A percentile compares a stretch with the other conserved stretches of the same genome.
phyloP scores from a whole-genome alignment of 768 basidiomycete genomes.

The Serendipita sp. region DNA sequence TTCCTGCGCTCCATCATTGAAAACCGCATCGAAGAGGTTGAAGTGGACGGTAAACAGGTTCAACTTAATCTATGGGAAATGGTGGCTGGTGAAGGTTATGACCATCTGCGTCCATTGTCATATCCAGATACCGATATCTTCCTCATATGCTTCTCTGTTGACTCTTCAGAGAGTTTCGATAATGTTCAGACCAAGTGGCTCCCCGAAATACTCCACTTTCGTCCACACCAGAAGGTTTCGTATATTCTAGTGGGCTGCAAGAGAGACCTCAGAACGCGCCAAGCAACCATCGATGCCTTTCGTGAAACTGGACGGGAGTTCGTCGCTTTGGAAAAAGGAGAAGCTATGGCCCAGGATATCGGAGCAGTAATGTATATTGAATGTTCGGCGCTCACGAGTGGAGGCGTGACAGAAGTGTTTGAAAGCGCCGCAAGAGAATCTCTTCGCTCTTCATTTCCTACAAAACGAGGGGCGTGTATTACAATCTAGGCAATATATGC shows the following conservation, averaged over 20 bases:
- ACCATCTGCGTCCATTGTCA: no score
- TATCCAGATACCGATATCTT: no score
- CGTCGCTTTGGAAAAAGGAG: constrained; percentile 10
- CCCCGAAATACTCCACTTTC: constrained; percentile 10
- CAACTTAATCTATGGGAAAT: no score
- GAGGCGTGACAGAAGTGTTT: constrained; percentile 14
- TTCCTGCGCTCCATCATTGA: no score
- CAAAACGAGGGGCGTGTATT: no score
- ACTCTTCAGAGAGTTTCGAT: constrained; percentile 7
- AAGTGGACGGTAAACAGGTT: no score
- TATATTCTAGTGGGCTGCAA: constrained; percentile 15
- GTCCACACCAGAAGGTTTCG: constrained; percentile 10
- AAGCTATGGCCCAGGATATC: constrained; percentile 2
- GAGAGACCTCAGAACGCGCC: constrained; percentile 13
- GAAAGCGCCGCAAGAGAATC: not conserved
- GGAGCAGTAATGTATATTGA: constrained; percentile 6
- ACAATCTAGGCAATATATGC: no score
- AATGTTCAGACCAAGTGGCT: constrained; percentile 11
- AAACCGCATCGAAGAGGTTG: no score
- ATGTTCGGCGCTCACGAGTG: constrained; percentile 12
- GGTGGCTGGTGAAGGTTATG: no score
- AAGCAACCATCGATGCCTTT: constrained; percentile 11
- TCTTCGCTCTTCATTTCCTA: not conserved
- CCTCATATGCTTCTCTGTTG: not conserved
- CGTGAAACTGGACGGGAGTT: constrained; percentile 11